Base-by-base conservation (phyloP, 495 filamentous ascomycete genomes). In the Hypoxylon rickii region DNA sequence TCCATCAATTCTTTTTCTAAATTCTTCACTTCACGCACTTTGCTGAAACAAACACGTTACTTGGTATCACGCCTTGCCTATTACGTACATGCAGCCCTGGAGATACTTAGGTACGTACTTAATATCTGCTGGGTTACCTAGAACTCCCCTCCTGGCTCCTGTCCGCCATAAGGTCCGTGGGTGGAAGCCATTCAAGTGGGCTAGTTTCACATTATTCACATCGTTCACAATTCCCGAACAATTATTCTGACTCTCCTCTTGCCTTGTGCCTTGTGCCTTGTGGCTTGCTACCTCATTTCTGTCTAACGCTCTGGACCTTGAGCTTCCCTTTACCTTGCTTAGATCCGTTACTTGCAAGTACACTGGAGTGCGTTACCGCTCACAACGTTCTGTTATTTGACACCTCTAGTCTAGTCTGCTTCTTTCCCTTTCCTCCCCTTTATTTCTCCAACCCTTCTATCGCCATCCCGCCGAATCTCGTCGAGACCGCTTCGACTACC, bases 131-230 rank as follows among this genome's bases (percentile, higher is more conserved):
- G 24, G 24, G 10, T 29, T 29, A 10, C 10, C 10, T 10, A 4
- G 4, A 4, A 4, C 24, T 29, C 4, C 10, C 10, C 24, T 36
- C 18, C 13, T 44, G n/a, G 12, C n/a, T 21, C 24, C 41, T 55
- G 36, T 41, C 37, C 34, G 31, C 45, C 22, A 39, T 43, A 22
- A 19, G 51, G 32, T 42, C 51, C 34, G 51, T 46, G 42, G 10
- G 24, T 10, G n/a, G n/a, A 29, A 29, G 24, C 24, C 24, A 29
- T 45, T 41, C 29, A 44, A 37, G 34, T 48, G 52, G 52, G 24
- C 47, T 58, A 32, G 55, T 58, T 58, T 58, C 47, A 58, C 55
- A 46, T 43, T 50, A 13, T 40, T 31, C 41, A 20, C 26, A 40
- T 44, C 40, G 29, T 32, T 36, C 21, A 29, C 31, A 39, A 44